Evolutionary conservation across 305 asterid species (phyloP), one percentile per base, ranked within the genome.

Genomic region (Solanum chacoense): DNA sequence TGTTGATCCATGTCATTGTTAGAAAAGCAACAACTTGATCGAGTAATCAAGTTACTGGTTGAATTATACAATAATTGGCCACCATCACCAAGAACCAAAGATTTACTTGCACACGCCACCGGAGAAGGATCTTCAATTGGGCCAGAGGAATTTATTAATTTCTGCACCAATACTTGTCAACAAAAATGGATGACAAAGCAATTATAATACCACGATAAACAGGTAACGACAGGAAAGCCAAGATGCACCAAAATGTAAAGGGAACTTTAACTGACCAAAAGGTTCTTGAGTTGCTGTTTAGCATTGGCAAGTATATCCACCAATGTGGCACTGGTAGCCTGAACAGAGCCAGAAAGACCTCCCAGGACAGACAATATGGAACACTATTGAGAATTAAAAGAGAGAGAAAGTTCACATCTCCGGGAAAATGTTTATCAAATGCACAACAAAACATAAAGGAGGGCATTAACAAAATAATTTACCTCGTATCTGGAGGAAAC

Each of bases 401-500:
- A 76, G 6, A 42, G 76, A 87, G 85, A 55, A 85, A 34, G 34
- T 34, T 55, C 45, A 34, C 28, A 32, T 84, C 69, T 40, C 72
- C 13, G 11, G 26, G 86, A 24, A 29, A 55, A 81, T 59, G 65
- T 77, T 87, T 24, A 35, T 59, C 74, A 24, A 87, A 31, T 50
- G 32, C 4, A 32, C 16, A 76, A 59, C 35, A 77, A 76, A 36
- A 35, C 40, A 89, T 85, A 92, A 31, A 85, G 90, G 75, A 92
- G 85, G 89, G 29, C 22, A 84, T 84, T 84, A 59, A 84, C 75
- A 59, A 84, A 59, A 55, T 11, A 29, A 89, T 69, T 86, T 93
- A 97, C 99, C 98, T 97, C 99, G 90, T 94, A 96, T 96, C 97
- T 93, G 84, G 98, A 95, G 90, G 98, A 94, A 92, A 95, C 96